phyloP scores from a whole-genome alignment of 2,329 filamentous ascomycete species.

The Dryadomyces sulphureus region DNA sequence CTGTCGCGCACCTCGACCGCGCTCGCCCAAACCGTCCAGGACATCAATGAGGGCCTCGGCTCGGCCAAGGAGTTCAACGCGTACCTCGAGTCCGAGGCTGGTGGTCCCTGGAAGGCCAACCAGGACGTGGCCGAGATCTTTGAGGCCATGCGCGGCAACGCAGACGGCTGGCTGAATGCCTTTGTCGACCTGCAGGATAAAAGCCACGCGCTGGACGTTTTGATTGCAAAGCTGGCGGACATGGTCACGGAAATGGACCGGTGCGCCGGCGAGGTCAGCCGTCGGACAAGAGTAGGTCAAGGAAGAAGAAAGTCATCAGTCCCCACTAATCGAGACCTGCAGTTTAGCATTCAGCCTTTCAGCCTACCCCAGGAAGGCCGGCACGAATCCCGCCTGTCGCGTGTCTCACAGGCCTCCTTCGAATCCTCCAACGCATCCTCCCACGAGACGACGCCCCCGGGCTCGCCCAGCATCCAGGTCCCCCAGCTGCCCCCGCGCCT shows the following conservation, averaged over 20 bases:
- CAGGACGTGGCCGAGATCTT: slow-evolving; percentile 48
- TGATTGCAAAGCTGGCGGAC: slow-evolving; percentile 56
- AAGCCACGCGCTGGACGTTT: slow-evolving; percentile 52
- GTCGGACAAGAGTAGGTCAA: slow-evolving; percentile 52
- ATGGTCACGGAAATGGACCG: slow-evolving; percentile 78
- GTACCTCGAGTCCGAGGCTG: slow-evolving; percentile 55
- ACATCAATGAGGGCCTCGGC: slow-evolving; percentile 63
- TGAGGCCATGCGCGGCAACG: slow-evolving; percentile 82
- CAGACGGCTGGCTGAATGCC: slow-evolving; percentile 76
- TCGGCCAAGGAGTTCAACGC: slow-evolving; percentile 62
- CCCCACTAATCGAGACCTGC: not conserved
- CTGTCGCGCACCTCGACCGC: slow-evolving; percentile 62
- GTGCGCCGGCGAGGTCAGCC: slow-evolving; percentile 69
- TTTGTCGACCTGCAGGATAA: slow-evolving; percentile 63
- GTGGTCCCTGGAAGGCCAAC: slow-evolving; percentile 45
- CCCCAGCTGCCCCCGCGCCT: slow-evolving; percentile 14
- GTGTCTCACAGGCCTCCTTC: slow-evolving; percentile 4
- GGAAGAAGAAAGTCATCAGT: too few relatives aligned
- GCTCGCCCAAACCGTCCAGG: slow-evolving; percentile 63
- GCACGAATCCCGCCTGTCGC: slow-evolving; percentile 5
- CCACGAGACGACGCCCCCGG: slow-evolving; percentile 8
- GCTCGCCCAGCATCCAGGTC: slow-evolving; percentile 9
- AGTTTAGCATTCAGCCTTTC: slow-evolving; percentile 17
- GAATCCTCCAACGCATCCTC: slow-evolving; percentile 6
- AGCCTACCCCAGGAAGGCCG: slow-evolving; percentile 7